These are phyloP conservation scores for Actinomucor elegans DNA, from an alignment of 371 early-diverging fungal species.

Conservation along the genomic window DNA sequence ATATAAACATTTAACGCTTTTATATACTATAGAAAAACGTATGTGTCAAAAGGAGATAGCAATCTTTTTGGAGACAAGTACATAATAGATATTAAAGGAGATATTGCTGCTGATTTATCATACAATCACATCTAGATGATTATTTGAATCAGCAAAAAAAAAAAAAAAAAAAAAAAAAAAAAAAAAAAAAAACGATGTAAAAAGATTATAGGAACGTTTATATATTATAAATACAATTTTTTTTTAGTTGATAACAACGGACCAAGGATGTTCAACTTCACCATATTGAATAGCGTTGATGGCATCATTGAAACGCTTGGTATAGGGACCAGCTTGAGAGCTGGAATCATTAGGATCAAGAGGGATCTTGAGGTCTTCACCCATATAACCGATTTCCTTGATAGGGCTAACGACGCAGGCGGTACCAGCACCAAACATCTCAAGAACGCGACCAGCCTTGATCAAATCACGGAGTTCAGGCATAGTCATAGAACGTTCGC, in stretches of 20 bases:
- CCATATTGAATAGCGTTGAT: slow-evolving; percentile 96
- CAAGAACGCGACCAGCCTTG: slow-evolving; percentile 68
- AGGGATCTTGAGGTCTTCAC: slow-evolving; percentile 75
- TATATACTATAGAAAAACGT: too few species aligned
- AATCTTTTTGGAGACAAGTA: too few species aligned
- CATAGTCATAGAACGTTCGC: slow-evolving; percentile 87
- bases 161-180: too few species aligned
- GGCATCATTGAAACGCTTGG: slow-evolving; percentile 82
- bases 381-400: slow-evolving; percentile 77
- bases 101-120: too few species aligned
- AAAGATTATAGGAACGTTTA: too few species aligned
- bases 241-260: slow-evolving; percentile 57
- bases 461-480: slow-evolving; percentile 73
- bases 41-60: too few species aligned
- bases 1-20: too few species aligned
- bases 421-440: slow-evolving; percentile 94
- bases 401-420: slow-evolving; percentile 95
- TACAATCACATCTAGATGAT: not conserved
- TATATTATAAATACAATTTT: too few species aligned
- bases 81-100: too few species aligned
- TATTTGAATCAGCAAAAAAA: too few species aligned
- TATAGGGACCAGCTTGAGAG: slow-evolving; percentile 88
- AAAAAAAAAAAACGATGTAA: too few species aligned
- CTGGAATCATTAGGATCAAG: slow-evolving; percentile 83
- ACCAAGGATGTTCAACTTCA: slow-evolving; percentile 75